These are phyloP conservation scores for Capsella rubella DNA, from an alignment of 441 rosid species.

Conservation along the genomic window DNA sequence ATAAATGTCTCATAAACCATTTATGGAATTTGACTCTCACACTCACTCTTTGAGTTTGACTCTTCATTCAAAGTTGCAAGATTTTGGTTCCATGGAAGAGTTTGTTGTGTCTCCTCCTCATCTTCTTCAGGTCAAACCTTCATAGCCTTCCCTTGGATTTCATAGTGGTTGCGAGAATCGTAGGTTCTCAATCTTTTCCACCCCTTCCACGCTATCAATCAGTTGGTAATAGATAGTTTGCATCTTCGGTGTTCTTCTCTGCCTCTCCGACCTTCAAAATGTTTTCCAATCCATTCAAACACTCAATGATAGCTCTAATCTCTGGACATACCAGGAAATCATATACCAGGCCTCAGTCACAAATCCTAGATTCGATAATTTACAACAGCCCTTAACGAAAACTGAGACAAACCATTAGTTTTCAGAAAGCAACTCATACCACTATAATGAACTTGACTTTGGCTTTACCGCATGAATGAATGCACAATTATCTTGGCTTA, in stretches of 20 bases:
- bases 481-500: neutral
- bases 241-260: neutral
- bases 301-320: neutral
- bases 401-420: neutral
- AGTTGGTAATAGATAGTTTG: neutral
- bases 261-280: neutral
- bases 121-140: no score
- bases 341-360: neutral
- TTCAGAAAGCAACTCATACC: constrained; percentile 6
- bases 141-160: no score
- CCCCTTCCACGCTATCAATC: no score
- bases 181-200: no score
- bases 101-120: no score
- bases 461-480: neutral
- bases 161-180: no score
- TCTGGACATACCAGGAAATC: neutral
- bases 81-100: no score
- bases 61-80: no score
- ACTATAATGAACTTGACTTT: neutral
- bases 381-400: neutral
- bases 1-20: no score
- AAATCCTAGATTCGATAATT: neutral
- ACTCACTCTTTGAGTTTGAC: no score
- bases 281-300: neutral
- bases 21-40: no score